phyloP scores from a whole-genome alignment of 2,329 filamentous ascomycete genomes.

The Fusarium sp. region DNA sequence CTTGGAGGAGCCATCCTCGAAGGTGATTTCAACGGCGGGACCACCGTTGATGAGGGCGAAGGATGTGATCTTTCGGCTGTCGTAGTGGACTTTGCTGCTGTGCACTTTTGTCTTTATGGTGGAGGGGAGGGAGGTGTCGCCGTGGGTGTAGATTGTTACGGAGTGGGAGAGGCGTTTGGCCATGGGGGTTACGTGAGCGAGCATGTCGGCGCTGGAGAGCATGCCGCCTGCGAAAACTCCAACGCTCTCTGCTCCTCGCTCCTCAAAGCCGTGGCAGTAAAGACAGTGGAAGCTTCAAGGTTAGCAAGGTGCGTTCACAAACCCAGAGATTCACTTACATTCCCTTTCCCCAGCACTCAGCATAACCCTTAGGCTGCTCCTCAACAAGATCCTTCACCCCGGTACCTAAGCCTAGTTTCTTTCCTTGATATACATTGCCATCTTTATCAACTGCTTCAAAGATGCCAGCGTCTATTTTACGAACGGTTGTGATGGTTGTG shows the following conservation, averaged over 20 bases:
- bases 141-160: constrained; percentile 64
- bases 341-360: constrained; percentile 62
- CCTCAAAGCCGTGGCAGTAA: constrained; percentile 69
- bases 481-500: constrained; percentile 41
- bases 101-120: constrained; percentile 43
- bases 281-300: constrained; percentile 62
- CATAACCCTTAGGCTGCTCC: constrained; percentile 61
- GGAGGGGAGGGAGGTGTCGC: constrained; percentile 46
- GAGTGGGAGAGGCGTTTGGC: constrained; percentile 54
- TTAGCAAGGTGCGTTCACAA: neutral
- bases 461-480: constrained; percentile 41
- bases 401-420: constrained; percentile 64
- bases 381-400: constrained; percentile 63
- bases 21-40: constrained; percentile 48
- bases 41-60: constrained; percentile 44
- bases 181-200: constrained; percentile 55
- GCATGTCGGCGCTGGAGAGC: constrained; percentile 44
- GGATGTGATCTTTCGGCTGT: constrained; percentile 46
- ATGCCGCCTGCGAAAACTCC: constrained; percentile 58
- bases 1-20: constrained; percentile 51
- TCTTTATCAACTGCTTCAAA: constrained; percentile 54
- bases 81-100: constrained; percentile 50
- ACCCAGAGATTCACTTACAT: constrained; percentile 51
- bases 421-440: constrained; percentile 56
- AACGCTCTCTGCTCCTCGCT: constrained; percentile 56